A percentile compares a stretch with the other conserved stretches of the same genome.
phyloP scores from a whole-genome alignment of 164 flowering plant species.

The Saururus chinensis region DNA sequence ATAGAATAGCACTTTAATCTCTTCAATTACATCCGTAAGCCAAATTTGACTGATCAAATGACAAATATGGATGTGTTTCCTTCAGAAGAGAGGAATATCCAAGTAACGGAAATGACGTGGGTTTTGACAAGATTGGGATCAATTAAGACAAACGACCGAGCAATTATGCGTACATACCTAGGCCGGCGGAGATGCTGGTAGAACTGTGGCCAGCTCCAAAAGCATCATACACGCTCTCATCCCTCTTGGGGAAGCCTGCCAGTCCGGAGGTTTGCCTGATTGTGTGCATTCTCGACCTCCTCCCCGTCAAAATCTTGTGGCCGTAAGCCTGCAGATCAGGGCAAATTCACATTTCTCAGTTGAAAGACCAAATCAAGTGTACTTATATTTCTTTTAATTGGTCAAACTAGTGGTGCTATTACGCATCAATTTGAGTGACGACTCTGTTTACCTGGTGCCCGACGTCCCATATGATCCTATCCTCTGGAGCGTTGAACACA shows the following conservation, averaged over 20 bases:
- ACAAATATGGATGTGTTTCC: too few relatives aligned
- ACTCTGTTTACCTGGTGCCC: conserved; percentile 17
- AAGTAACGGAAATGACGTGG: too few relatives aligned
- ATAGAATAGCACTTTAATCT: too few relatives aligned
- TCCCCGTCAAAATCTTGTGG: conserved; percentile 22
- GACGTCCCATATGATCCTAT: conserved; percentile 23
- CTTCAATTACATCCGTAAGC: too few relatives aligned
- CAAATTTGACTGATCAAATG: too few relatives aligned
- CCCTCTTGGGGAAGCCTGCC: conserved; percentile 12
- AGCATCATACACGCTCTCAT: conserved; percentile 12
- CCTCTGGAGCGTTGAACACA: conserved; percentile 39
- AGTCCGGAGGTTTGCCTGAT: conserved; percentile 11
- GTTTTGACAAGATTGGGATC: too few relatives aligned
- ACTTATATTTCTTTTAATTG: background rate
- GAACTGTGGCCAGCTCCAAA: conserved; percentile 21
- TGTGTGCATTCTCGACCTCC: conserved; percentile 15
- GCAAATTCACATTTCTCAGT: background rate
- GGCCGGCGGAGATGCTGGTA: conserved; percentile 34
- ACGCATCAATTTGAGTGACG: too few relatives aligned
- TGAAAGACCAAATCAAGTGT: background rate
- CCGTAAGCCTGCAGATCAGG: conserved; percentile 24
- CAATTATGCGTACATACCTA: conserved; percentile 11
- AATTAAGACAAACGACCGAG: too few relatives aligned
- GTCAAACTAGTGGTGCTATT: too few relatives aligned
- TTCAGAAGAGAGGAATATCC: too few relatives aligned